Conservation (phyloP, 768 basidiomycete species). For the Pulveroboletus frians region DNA sequence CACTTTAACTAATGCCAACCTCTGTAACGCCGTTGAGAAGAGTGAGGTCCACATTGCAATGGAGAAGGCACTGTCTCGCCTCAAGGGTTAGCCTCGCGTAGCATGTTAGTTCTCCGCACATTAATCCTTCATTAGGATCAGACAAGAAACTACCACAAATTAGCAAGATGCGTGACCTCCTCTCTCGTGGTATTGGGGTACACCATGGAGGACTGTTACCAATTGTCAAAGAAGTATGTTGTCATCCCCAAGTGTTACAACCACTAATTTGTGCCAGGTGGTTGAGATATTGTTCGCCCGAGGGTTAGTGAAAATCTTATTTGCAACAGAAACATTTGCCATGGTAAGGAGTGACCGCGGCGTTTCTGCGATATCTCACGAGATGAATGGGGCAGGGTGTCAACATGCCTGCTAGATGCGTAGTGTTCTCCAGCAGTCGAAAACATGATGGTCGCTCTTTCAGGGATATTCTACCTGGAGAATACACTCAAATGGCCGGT, state of each 20-base stretch:
- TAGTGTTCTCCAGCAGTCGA: slow-evolving; percentile 90
- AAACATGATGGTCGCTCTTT: slow-evolving; percentile 95
- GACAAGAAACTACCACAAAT: slow-evolving; percentile 95
- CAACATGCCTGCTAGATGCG: slow-evolving; percentile 98
- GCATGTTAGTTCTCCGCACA: not conserved
- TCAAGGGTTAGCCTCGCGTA: slow-evolving; percentile 64
- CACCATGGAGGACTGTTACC: slow-evolving; percentile 97
- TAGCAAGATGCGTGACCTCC: slow-evolving; percentile 78
- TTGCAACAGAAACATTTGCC: slow-evolving; percentile 98
- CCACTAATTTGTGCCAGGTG: slow-evolving; percentile 46
- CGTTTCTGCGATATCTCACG: slow-evolving; percentile 8
- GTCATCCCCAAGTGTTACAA: not conserved
- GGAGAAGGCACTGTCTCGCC: slow-evolving; percentile 82
- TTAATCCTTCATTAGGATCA: slow-evolving; percentile 49
- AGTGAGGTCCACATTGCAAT: slow-evolving; percentile 94
- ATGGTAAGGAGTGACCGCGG: slow-evolving; percentile 58
- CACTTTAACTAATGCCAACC: slow-evolving; percentile 81
- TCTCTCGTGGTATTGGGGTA: slow-evolving; percentile 91
- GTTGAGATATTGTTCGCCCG: slow-evolving; percentile 95
- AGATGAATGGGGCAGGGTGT: slow-evolving; percentile 62
- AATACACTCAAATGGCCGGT: slow-evolving; percentile 99
- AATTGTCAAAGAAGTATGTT: slow-evolving; percentile 87
- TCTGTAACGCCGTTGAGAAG: slow-evolving; percentile 87
- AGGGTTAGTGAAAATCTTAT: slow-evolving; percentile 92
- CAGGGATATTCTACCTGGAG: slow-evolving; percentile 84